Evolutionary conservation across 2,329 filamentous ascomycete species (phyloP).

Genomic region (Xylaria hypoxylon): DNA sequence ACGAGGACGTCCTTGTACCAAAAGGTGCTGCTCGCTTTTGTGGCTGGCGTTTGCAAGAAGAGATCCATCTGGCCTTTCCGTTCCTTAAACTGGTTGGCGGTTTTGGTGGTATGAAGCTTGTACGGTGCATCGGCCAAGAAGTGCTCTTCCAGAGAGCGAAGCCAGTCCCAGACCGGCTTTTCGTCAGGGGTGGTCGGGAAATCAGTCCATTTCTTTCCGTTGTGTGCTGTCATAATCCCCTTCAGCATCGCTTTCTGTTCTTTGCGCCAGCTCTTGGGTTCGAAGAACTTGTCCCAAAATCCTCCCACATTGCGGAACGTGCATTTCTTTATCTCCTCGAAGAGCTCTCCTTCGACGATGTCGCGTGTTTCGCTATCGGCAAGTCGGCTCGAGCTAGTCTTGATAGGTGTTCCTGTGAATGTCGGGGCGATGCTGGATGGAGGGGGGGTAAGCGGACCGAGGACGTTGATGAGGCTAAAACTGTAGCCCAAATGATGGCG

Average conservation of each 20-base stretch:
- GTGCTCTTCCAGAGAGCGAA: conserved; percentile 15
- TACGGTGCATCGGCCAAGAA: conserved; percentile 9
- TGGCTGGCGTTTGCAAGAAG: conserved; percentile 6
- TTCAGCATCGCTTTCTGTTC: conserved; percentile 20
- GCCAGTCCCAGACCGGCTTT: conserved; percentile 19
- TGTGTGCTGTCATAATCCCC: conserved; percentile 10
- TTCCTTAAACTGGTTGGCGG: conserved; percentile 27
- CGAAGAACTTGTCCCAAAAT: conserved; percentile 33
- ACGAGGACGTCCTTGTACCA: conserved; percentile 29
- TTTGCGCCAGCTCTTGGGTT: conserved; percentile 13
- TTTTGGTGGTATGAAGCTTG: conserved; percentile 23
- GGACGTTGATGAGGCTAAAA: conserved; percentile 19
- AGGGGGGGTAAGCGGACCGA: conserved; percentile 3
- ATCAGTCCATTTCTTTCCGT: conserved; percentile 14
- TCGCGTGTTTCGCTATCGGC: conserved; percentile 15
- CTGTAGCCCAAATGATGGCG: conserved; percentile 13
- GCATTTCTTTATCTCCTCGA: conserved; percentile 17
- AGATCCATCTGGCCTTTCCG: conserved; percentile 27
- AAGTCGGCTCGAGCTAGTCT: conserved; percentile 15
- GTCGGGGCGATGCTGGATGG: conserved; percentile 9
- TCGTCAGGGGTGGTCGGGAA: conserved; percentile 9
- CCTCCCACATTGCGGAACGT: conserved; percentile 18
- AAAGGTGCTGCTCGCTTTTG: neutral
- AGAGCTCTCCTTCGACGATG: conserved; percentile 21
- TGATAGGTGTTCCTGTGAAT: conserved; percentile 19